Evolutionary conservation across 2,329 filamentous ascomycete genomes (phyloP).

Genomic region (Hortaea werneckii): DNA sequence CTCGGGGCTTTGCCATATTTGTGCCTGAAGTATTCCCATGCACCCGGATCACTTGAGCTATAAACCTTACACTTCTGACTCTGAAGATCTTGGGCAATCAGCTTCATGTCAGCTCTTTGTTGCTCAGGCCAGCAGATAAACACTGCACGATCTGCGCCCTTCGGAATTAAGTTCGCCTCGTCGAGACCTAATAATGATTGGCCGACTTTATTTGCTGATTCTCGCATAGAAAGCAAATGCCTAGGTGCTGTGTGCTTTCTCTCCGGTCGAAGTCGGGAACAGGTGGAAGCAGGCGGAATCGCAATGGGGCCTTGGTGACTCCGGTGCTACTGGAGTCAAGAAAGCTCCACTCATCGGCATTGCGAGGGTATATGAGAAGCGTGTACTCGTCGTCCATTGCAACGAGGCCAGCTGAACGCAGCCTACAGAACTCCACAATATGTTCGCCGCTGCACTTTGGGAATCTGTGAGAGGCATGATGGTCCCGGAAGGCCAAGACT

Average conservation of each 20-base stretch:
- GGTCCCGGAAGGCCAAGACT: constrained; percentile 1
- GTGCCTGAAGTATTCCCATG: constrained; percentile 19
- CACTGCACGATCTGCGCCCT: constrained; percentile 4
- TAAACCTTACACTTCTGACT: constrained; percentile 15
- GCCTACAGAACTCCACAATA: constrained; percentile 14
- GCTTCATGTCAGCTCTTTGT: constrained; percentile 11
- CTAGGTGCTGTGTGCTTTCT: background rate
- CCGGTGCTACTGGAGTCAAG: constrained; percentile 6
- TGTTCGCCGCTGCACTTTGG: background rate
- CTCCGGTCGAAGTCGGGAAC: background rate
- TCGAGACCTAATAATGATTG: background rate
- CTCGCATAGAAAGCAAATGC: background rate
- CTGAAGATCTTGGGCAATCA: constrained; percentile 12
- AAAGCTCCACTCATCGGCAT: constrained; percentile 19
- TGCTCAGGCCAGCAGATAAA: constrained; percentile 20
- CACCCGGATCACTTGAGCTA: constrained; percentile 11
- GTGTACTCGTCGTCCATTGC: constrained; percentile 6
- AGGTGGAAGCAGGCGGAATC: constrained; percentile 3
- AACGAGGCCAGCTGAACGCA: constrained; percentile 12
- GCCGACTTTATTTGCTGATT: background rate
- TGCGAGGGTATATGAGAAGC: constrained; percentile 18
- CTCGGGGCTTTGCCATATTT: constrained; percentile 1
- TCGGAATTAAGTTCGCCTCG: background rate
- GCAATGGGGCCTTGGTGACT: constrained; percentile 1
- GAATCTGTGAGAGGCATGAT: constrained; percentile 1